phyloP scores from a whole-genome alignment of 2,329 filamentous ascomycete genomes.

The Cladosporium sp. region DNA sequence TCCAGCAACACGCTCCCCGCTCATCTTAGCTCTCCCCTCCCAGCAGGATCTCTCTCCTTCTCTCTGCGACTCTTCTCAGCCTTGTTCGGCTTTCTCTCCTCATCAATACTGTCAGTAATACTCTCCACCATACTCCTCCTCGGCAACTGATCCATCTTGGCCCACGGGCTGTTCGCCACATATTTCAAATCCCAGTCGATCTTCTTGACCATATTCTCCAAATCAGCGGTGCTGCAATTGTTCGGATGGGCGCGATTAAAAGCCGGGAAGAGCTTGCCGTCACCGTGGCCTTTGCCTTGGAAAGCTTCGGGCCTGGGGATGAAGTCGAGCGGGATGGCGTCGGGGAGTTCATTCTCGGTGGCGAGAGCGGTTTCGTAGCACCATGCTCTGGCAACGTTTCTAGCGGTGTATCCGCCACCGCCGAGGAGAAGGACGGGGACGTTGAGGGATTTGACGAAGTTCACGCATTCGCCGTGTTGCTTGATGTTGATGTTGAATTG shows the following conservation, averaged over 20 bases:
- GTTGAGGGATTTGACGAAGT: conserved; percentile 74
- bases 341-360: conserved; percentile 66
- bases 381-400: conserved; percentile 93
- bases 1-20: background rate
- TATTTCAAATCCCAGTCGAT: conserved; percentile 83
- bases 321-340: conserved; percentile 67
- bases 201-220: conserved; percentile 68
- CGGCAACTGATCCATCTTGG: conserved; percentile 13
- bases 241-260: conserved; percentile 56
- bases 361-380: conserved; percentile 91
- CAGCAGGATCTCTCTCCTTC: conserved; percentile 43
- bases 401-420: conserved; percentile 89
- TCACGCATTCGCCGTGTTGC: conserved; percentile 84
- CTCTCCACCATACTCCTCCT: conserved; percentile 7
- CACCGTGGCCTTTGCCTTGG: conserved; percentile 64
- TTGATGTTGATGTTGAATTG: conserved; percentile 94
- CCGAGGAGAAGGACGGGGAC: conserved; percentile 85
- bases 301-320: conserved; percentile 85
- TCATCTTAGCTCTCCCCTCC: conserved; percentile 37
- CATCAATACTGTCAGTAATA: conserved; percentile 62
- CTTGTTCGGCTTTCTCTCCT: conserved; percentile 46
- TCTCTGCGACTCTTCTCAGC: conserved; percentile 42
- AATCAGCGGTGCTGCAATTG: conserved; percentile 71
- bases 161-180: conserved; percentile 73
- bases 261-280: conserved; percentile 73